Evolutionary conservation across 768 basidiomycete genomes (phyloP), one percentile per base, ranked within the genome.

Genomic region (Leucocoprinus birnbaumii): DNA sequence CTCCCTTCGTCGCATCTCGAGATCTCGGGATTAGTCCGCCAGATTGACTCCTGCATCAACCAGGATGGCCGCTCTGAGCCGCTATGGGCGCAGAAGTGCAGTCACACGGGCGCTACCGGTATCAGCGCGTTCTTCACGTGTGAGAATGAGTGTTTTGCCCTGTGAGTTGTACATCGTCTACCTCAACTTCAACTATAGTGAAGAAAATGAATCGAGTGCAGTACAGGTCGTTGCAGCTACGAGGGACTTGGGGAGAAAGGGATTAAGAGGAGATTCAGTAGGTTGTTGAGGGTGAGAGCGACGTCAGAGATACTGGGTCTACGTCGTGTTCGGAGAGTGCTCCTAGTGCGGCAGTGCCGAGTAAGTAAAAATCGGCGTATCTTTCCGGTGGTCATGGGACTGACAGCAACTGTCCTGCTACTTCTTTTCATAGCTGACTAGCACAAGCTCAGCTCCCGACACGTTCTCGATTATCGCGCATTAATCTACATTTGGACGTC

Each of bases 391-490:
- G 31, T 31, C 31, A 31, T 31, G 31, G 11, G 31, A 31, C 31
- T 58, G 51, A n/a, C n/a, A n/a, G n/a, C n/a, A n/a, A n/a, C n/a
- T 41, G 52, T 18, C 48, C 47, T 18, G 26, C 11, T 41, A 18
- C 47, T 58, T 14, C 52, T 68, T 5, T 63, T 41, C 46, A 2
- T 55, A 91, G 87, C 59, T 86, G 80, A 70, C 78, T 95, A 3
- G 79, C 91, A 0, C 83, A 86, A 41, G 92, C 91, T 0, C 94
- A 97, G 65, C 79, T 96, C 3, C 87, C 88, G 47, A 92, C 91
- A 0, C 83, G 68, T 64, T 84, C 87, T 1, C 74, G 70, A 3
- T 82, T 84, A 1, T 72, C 73, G 68, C 1, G 0, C 89, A 92
- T 60, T 91, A 95, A 57, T 91, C 95, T 65, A 76, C 85, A 10